A percentile compares a stretch with the other conserved stretches of the same genome.
These are phyloP conservation scores for Massarina eburnea DNA, from an alignment of 2,329 filamentous ascomycete species.

Conservation along the genomic window DNA sequence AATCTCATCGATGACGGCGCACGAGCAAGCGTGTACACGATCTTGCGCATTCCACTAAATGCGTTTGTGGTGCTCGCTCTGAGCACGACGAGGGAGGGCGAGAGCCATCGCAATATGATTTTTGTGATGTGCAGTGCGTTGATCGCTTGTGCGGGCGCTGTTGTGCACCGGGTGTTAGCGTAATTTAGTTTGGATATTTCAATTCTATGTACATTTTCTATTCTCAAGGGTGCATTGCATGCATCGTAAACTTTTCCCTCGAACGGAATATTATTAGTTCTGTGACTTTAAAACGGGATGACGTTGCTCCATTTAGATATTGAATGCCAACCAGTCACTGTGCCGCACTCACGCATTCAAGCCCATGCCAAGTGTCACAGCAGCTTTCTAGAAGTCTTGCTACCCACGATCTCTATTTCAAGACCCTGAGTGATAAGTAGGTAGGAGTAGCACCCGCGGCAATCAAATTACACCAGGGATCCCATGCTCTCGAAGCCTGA, in stretches of 20 bases:
- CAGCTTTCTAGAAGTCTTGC: too few species aligned
- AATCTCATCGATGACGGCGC: slow-evolving; percentile 57
- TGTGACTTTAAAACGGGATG: too few species aligned
- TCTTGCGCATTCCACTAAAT: slow-evolving; percentile 62
- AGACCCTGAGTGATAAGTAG: too few species aligned
- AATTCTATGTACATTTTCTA: neutral
- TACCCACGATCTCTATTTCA: too few species aligned
- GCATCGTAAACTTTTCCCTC: too few species aligned
- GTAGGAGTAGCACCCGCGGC: too few species aligned
- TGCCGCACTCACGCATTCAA: too few species aligned
- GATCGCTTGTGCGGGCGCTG: slow-evolving; percentile 28
- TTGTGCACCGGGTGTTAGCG: slow-evolving; percentile 27
- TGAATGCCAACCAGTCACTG: too few species aligned
- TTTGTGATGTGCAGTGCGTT: slow-evolving; percentile 34
- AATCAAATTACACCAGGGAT: neutral
- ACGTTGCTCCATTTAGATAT: too few species aligned
- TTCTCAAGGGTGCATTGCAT: too few species aligned
- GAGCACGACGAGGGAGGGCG: slow-evolving; percentile 36
- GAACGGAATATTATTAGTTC: too few species aligned
- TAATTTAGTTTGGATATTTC: slow-evolving; percentile 4
- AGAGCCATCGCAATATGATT: slow-evolving; percentile 32
- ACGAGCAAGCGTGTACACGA: slow-evolving; percentile 58
- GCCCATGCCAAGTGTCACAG: too few species aligned
- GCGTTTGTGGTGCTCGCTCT: slow-evolving; percentile 37
- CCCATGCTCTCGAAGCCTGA: neutral